These are phyloP conservation scores for Chlorella sorokiniana DNA, from an alignment of 139 green algal species.

Conservation along the genomic window DNA sequence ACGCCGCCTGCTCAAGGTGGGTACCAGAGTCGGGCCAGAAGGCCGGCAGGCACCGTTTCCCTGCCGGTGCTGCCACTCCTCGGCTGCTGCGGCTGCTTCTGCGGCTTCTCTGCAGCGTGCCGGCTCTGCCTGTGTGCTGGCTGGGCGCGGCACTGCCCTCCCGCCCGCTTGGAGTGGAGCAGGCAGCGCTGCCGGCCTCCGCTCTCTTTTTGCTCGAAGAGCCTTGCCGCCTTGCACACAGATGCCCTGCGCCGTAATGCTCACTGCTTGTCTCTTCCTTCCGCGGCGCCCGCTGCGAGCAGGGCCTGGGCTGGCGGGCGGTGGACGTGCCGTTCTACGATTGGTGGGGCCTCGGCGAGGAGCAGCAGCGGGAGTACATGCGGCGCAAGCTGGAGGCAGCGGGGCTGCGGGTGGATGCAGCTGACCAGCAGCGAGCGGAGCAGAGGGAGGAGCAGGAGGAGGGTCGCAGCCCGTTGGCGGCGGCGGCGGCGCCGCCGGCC, in stretches of 20 bases:
- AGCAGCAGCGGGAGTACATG: conserved; percentile 2
- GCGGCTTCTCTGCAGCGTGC: too few species aligned
- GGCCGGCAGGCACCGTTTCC: neutral
- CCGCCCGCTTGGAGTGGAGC: neutral
- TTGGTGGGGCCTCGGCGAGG: neutral
- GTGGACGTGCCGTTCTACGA: conserved; percentile 16
- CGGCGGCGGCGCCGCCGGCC: neutral
- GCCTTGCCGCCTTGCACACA: too few species aligned
- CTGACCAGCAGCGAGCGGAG: neutral
- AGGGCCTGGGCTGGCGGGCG: conserved; percentile 40
- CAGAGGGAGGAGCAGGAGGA: neutral
- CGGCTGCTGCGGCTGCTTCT: too few species aligned
- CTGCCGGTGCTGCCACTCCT: too few species aligned
- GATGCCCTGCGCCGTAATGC: too few species aligned
- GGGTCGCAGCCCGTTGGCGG: neutral
- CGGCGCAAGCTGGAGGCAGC: conserved; percentile 9
- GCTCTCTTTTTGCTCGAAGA: too few species aligned
- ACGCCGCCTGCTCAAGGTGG: conserved; percentile 32
- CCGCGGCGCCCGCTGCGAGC: neutral
- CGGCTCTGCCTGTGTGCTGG: neutral
- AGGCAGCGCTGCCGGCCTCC: too few species aligned
- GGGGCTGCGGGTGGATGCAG: neutral
- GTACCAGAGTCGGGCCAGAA: neutral
- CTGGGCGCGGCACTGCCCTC: neutral
- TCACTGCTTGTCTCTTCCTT: too few species aligned